Conservation (phyloP, 2,329 filamentous ascomycete species). For the Verticillium klebahnii region DNA sequence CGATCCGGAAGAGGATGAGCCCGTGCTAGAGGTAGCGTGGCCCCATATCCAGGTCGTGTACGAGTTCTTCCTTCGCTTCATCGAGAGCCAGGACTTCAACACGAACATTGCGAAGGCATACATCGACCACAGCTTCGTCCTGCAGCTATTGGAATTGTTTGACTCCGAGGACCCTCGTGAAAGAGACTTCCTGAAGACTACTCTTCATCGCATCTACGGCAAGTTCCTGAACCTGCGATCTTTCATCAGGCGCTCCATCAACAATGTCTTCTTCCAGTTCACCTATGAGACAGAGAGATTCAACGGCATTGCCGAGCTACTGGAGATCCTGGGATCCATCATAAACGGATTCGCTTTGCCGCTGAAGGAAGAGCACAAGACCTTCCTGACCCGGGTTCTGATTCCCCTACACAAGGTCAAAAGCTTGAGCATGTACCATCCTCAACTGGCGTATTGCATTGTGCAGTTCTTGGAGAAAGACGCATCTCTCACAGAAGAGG, state of each 20-base stretch:
- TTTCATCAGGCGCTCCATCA: conserved; percentile 96
- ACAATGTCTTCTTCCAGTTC: conserved; percentile 99
- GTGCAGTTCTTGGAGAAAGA: conserved; percentile 99
- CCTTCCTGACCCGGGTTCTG: conserved; percentile 90
- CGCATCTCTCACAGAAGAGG: conserved; percentile 93
- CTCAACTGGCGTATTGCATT: conserved; percentile 96
- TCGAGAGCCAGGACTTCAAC: conserved; percentile 99
- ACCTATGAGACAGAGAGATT: conserved; percentile 98
- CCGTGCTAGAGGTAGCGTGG: conserved; percentile 96
- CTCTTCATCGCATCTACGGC: conserved; percentile 94
- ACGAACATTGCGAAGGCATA: conserved; percentile 99
- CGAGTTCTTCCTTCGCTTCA: conserved; percentile 98
- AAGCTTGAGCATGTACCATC: conserved; percentile 99
- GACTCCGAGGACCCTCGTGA: conserved; percentile 97
- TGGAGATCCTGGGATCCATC: conserved; percentile 96
- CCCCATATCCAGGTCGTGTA: conserved; percentile 99
- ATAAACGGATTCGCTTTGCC: conserved; percentile 98
- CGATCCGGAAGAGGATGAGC: conserved; percentile 97
- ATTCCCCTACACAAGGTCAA: conserved; percentile 97
- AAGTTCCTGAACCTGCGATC: conserved; percentile 98
- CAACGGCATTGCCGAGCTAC: conserved; percentile 93
- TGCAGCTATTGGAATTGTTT: conserved; percentile 95
- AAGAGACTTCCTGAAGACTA: conserved; percentile 96
- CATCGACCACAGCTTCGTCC: conserved; percentile 96
- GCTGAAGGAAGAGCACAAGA: conserved; percentile 96